Percentiles rank a stretch among this genome's conserved stretches.
Evolutionary conservation across 306 rosid species (phyloP).

Genomic region (Coriaria nepalensis): DNA sequence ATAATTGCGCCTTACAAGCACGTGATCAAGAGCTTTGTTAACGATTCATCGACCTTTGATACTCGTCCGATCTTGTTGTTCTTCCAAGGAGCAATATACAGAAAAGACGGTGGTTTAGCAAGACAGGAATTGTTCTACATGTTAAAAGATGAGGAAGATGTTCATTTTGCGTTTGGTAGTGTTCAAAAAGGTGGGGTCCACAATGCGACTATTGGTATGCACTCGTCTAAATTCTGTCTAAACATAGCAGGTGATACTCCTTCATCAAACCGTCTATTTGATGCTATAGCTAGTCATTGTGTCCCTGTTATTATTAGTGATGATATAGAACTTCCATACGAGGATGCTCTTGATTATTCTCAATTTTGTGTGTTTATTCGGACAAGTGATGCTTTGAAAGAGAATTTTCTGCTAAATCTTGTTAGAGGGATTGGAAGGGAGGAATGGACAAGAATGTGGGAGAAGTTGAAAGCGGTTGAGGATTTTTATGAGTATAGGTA

Average conservation of each 20-base stretch:
- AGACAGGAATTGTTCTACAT: slow-evolving; percentile 59
- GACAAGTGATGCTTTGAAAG: slow-evolving; percentile 48
- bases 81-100: slow-evolving; percentile 79
- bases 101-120: slow-evolving; percentile 77
- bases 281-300: slow-evolving; percentile 69
- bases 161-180: slow-evolving; percentile 71
- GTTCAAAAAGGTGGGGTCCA: slow-evolving; percentile 41
- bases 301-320: slow-evolving; percentile 76
- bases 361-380: slow-evolving; percentile 65
- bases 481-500: slow-evolving; percentile 49
- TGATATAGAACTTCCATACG: slow-evolving; percentile 66
- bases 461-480: slow-evolving; percentile 49
- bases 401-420: slow-evolving; percentile 38
- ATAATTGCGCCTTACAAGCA: slow-evolving; percentile 79
- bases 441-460: slow-evolving; percentile 80
- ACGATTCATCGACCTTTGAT: slow-evolving; percentile 43
- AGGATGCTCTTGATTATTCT: slow-evolving; percentile 67
- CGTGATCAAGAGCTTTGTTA: slow-evolving; percentile 28
- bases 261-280: slow-evolving; percentile 72
- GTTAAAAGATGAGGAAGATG: slow-evolving; percentile 54
- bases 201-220: slow-evolving; percentile 55
- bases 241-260: slow-evolving; percentile 86
- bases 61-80: slow-evolving; percentile 51
- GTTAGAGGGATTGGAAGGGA: slow-evolving; percentile 36
- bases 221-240: slow-evolving; percentile 67